Conservation (phyloP, 176 grass and related monocot species). For the Leersia perrieri region DNA sequence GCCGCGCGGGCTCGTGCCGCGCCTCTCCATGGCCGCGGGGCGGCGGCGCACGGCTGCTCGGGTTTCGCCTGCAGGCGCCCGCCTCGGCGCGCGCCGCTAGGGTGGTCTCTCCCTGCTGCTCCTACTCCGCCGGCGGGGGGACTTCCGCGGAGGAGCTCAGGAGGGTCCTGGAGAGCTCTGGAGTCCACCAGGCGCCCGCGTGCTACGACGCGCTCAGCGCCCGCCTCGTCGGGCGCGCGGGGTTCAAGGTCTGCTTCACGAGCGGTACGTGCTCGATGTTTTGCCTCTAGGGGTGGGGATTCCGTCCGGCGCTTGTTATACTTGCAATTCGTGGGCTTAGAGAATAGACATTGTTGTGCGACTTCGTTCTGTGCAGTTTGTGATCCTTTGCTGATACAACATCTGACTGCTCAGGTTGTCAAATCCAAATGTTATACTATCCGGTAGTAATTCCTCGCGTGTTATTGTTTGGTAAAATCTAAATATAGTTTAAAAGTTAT, state of each 20-base stretch:
- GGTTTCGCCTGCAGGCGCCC: neutral
- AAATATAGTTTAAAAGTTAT: too few relatives aligned
- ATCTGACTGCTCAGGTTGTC: neutral
- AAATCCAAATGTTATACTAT: neutral
- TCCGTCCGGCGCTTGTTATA: neutral
- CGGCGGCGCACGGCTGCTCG: neutral
- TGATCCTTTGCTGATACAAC: neutral
- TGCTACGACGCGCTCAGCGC: conserved; percentile 95
- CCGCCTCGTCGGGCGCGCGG: conserved; percentile 64
- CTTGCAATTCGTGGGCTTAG: neutral
- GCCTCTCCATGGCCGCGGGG: neutral
- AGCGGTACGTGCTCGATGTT: conserved; percentile 67
- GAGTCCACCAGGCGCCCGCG: conserved; percentile 72
- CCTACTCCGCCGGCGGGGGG: conserved; percentile 16
- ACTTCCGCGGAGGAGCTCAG: conserved; percentile 45
- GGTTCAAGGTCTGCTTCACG: conserved; percentile 81
- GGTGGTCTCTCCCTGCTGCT: conserved; percentile 35
- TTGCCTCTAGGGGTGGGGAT: neutral
- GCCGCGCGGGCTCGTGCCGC: conserved; percentile 1
- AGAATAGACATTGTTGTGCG: neutral
- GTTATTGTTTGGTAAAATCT: too few relatives aligned
- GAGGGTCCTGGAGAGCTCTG: conserved; percentile 48
- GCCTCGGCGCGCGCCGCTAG: neutral
- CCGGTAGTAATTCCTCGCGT: neutral
- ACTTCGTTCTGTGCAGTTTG: neutral